Evolutionary conservation across 2,329 filamentous ascomycete species (phyloP).

Genomic region (Pseudogymnoascus sp.): DNA sequence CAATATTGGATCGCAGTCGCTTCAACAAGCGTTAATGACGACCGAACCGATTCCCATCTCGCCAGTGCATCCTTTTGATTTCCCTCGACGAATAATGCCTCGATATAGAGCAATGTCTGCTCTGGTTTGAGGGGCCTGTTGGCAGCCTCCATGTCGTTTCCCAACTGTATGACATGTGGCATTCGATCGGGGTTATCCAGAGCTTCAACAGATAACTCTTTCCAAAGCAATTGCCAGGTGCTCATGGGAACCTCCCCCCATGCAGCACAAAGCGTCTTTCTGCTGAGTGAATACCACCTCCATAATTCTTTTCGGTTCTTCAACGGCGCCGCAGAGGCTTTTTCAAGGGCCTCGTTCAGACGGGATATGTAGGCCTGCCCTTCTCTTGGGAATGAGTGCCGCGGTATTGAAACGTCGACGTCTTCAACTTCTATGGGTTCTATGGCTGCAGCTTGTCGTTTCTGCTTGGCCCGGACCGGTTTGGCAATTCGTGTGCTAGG

Average conservation of each 20-base stretch:
- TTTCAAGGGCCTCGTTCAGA: constrained; percentile 12
- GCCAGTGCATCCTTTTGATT: constrained; percentile 37
- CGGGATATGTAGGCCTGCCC: constrained; percentile 8
- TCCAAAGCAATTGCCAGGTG: constrained; percentile 63
- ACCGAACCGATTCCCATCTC: constrained; percentile 31
- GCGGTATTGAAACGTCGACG: constrained; percentile 9
- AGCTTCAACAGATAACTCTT: constrained; percentile 45
- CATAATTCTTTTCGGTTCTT: constrained; percentile 34
- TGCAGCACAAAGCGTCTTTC: constrained; percentile 37
- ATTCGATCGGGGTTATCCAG: constrained; percentile 51
- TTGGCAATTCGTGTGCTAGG: not conserved
- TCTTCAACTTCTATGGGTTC: not conserved
- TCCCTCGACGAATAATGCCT: constrained; percentile 59
- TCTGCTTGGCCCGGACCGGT: not conserved
- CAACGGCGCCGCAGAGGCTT: not conserved
- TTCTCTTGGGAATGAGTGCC: constrained; percentile 7
- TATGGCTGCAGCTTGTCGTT: not conserved
- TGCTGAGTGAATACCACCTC: constrained; percentile 45
- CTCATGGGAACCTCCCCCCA: constrained; percentile 52
- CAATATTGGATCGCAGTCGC: constrained; percentile 45
- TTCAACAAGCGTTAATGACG: constrained; percentile 30
- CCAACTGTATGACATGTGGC: constrained; percentile 53
- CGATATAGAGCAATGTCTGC: constrained; percentile 61
- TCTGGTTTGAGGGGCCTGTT: constrained; percentile 47
- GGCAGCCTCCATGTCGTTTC: constrained; percentile 58